Base-by-base conservation (phyloP, 2,329 filamentous ascomycete genomes). In the Talaromyces marneffei region DNA sequence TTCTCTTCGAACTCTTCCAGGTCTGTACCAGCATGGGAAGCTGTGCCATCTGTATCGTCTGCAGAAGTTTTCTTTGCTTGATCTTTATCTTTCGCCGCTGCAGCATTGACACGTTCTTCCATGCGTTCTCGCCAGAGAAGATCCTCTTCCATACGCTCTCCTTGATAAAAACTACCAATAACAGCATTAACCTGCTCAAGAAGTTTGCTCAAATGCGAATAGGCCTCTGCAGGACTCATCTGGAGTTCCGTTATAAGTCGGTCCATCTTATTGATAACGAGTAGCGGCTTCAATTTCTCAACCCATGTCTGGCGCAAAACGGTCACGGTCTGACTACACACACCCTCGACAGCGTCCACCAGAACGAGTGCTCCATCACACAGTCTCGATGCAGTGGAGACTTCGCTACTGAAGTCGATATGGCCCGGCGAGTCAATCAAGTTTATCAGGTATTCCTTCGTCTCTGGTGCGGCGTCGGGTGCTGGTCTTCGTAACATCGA, bases 261-360 rank as follows among this genome's bases (percentile, higher is more conserved):
- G 75, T 99, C 94, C 81, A 99, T 96, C 77, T 99, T 99, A 80
- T 99, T 99, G 76, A 99, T 93, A 60, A 97, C 92, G 44, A 99
- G 82, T 40, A 99, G 79, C 1, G 94, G 94, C 75, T 95, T 96
- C 64, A 99, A 82, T 76, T 96, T 94, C 77, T 99, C 94, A 35
- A 88, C 89, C 92, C 93, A 99, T 52, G 92, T 89, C 74, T 99
- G 94, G 37, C 94, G 87, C 61, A 99, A 81, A 16, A 99, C 94
- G 0, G 94, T 99, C 39, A 99, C 94, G 0, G 94, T 99, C 78
- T 99, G 94, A 77, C 92, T 97, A 80, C 94, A 99, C 3, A 99
- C 94, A 56, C 94, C 94, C 74, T 99, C 94, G 0, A 99, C 94
- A 4, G 93, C 94, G 75, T 99, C 94, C 20, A 99, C 92, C 31